phyloP scores from a whole-genome alignment of 2,329 filamentous ascomycete species.

The Microthyrium microscopicum region DNA sequence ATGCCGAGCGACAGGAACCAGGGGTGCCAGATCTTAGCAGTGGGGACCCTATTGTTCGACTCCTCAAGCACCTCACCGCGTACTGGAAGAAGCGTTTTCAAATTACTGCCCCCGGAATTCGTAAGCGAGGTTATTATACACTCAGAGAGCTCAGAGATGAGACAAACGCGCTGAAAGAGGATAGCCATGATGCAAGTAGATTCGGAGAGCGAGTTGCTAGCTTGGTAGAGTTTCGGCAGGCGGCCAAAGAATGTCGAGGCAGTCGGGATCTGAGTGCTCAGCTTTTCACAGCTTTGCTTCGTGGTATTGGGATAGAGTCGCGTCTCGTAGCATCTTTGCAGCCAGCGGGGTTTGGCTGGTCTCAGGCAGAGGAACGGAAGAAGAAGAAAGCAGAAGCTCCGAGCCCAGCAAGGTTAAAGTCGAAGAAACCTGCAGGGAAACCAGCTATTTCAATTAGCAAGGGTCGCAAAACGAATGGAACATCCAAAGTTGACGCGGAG shows the following conservation, averaged over 20 bases:
- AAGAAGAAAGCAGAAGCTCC: slow-evolving; percentile 19
- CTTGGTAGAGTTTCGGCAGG: slow-evolving; percentile 49
- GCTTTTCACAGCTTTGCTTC: slow-evolving; percentile 70
- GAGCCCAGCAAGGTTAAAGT: too few relatives aligned
- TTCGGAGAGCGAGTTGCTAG: slow-evolving; percentile 64
- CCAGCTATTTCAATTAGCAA: slow-evolving; percentile 6
- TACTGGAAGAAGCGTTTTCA: slow-evolving; percentile 83
- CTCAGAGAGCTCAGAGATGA: slow-evolving; percentile 60
- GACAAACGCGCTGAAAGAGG: slow-evolving; percentile 50
- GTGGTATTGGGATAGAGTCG: slow-evolving; percentile 66
- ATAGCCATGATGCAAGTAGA: slow-evolving; percentile 40
- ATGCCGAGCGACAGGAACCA: slow-evolving; percentile 51
- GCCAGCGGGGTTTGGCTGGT: slow-evolving; percentile 80
- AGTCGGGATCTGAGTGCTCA: slow-evolving; percentile 81
- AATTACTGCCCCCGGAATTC: slow-evolving; percentile 58
- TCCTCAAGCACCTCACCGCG: slow-evolving; percentile 58
- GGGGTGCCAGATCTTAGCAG: slow-evolving; percentile 61
- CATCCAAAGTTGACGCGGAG: neutral
- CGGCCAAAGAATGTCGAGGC: slow-evolving; percentile 55
- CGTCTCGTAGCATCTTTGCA: slow-evolving; percentile 75
- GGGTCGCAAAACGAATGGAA: too few relatives aligned
- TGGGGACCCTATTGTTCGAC: slow-evolving; percentile 62
- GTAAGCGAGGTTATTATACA: slow-evolving; percentile 81
- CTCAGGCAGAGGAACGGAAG: slow-evolving; percentile 64
- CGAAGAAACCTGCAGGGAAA: too few relatives aligned